phyloP scores from a whole-genome alignment of 495 filamentous ascomycete genomes.

The Annulohypoxylon maeteangense region DNA sequence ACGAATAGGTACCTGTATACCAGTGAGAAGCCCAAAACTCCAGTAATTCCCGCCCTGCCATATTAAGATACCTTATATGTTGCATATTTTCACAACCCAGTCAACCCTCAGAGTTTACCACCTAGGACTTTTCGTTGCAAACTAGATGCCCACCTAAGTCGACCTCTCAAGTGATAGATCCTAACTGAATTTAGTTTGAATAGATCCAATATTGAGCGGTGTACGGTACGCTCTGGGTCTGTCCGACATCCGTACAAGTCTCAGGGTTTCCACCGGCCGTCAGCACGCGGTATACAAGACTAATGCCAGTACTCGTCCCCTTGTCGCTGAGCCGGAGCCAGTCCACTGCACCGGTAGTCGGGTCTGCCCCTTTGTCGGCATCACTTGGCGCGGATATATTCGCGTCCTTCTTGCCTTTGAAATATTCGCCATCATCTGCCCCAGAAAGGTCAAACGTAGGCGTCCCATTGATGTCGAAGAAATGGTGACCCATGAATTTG shows the following conservation, averaged over 20 bases:
- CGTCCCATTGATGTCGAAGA: constrained; percentile 63
- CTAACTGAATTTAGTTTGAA: constrained; percentile 35
- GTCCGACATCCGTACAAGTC: constrained; percentile 56
- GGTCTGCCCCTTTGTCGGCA: constrained; percentile 55
- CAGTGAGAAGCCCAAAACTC: constrained; percentile 5
- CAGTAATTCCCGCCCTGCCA: not conserved
- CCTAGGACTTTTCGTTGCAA: not conserved
- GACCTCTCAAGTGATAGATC: not conserved
- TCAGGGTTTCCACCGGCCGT: constrained; percentile 71
- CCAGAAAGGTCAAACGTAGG: constrained; percentile 69
- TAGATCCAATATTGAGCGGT: constrained; percentile 80
- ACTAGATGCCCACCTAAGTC: too few relatives aligned
- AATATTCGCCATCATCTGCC: constrained; percentile 47
- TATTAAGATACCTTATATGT: not conserved
- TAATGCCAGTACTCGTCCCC: constrained; percentile 57
- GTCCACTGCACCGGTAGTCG: constrained; percentile 64
- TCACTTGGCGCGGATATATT: constrained; percentile 61
- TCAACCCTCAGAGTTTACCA: not conserved
- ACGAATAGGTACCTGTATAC: not conserved
- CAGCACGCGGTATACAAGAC: constrained; percentile 72
- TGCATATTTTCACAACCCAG: not conserved
- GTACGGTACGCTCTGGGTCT: constrained; percentile 67
- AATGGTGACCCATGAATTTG: constrained; percentile 69
- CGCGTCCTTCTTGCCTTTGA: constrained; percentile 59
- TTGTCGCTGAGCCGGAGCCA: constrained; percentile 71